Conservation (phyloP, 2,329 filamentous ascomycete species). For the Aspergillus udagawae region DNA sequence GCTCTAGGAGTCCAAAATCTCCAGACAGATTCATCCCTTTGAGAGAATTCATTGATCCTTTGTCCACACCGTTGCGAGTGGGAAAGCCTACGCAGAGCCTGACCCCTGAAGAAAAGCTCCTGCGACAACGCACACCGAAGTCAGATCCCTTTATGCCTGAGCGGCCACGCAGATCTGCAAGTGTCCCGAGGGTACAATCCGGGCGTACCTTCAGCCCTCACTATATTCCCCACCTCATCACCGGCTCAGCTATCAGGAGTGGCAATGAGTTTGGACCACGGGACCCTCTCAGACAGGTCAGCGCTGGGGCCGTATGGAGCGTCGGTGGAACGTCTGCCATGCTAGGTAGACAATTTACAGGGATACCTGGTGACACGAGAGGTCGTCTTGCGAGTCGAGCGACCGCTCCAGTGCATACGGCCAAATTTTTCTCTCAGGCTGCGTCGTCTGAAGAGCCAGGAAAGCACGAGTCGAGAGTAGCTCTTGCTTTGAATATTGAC, state of each 20-base stretch:
- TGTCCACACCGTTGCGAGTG: constrained; percentile 50
- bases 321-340: constrained; percentile 66
- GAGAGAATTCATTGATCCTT: constrained; percentile 39
- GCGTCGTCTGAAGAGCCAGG: constrained; percentile 59
- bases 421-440: constrained; percentile 50
- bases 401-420: constrained; percentile 62
- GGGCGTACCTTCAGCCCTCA: constrained; percentile 21
- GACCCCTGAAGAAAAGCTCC: constrained; percentile 44
- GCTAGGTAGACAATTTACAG: constrained; percentile 40
- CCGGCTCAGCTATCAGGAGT: constrained; percentile 18
- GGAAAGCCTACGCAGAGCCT: constrained; percentile 47
- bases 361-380: constrained; percentile 59
- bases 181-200: constrained; percentile 8
- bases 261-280: constrained; percentile 3
- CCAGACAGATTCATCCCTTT: constrained; percentile 59
- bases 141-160: constrained; percentile 53
- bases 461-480: constrained; percentile 70
- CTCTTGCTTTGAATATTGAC: constrained; percentile 76
- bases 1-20: constrained; percentile 25
- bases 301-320: constrained; percentile 69
- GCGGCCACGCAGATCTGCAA: constrained; percentile 23
- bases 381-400: constrained; percentile 65
- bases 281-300: constrained; percentile 48
- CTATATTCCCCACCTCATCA: constrained; percentile 33
- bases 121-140: constrained; percentile 41